Evolutionary conservation across 805 yeast genomes (phyloP), one percentile per base, ranked within the genome.

Genomic region (Yamadazyma laniorum): DNA sequence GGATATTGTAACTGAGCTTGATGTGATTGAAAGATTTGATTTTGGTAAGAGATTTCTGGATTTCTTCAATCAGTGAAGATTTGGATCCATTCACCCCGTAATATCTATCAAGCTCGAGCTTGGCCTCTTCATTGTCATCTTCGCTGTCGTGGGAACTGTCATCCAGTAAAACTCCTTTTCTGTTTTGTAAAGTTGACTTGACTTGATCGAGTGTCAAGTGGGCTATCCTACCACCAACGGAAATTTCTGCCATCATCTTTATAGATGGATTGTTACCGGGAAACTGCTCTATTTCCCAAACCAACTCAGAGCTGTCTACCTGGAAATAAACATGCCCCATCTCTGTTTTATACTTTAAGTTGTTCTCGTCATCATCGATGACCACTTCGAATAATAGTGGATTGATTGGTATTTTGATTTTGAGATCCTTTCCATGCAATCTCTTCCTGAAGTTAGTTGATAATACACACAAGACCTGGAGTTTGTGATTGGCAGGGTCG

Each of bases 281-380:
- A 39, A 87, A 59, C 15, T 80, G 68, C 3, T 75, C 78, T 13
- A 89, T 71, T 30, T 74, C 73, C 97, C 97, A 90, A 1, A 82
- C 57, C 2, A 90, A 60, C 37, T 77, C 78, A 22, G 82, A 76
- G 30, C 76, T 71, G 46, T 88, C 91, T 5, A 93, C 72, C 41
- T 80, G 80, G 55, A 81, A 85, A 8, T 75, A 64, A 1, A 86
- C 93, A 26, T 72, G 71, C 0, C 97, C 97, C 23, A 72, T 48
- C 47, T 80, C 80, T 4, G 93, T 71, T 51, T 82, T 85, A 59
- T 79, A 87, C 48, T 79, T 77, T 16, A 90, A 77, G 2, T 75
- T 64, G 12, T 47, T 47, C 3, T 34, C 45, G 7, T 75, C 65
- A 11, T 45, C 49, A 7, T 35, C 40, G 16, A 38, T 11, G 2